phyloP scores from a whole-genome alignment of 192 early-diverging fungal genomes.

The Allomyces macrogynus region DNA sequence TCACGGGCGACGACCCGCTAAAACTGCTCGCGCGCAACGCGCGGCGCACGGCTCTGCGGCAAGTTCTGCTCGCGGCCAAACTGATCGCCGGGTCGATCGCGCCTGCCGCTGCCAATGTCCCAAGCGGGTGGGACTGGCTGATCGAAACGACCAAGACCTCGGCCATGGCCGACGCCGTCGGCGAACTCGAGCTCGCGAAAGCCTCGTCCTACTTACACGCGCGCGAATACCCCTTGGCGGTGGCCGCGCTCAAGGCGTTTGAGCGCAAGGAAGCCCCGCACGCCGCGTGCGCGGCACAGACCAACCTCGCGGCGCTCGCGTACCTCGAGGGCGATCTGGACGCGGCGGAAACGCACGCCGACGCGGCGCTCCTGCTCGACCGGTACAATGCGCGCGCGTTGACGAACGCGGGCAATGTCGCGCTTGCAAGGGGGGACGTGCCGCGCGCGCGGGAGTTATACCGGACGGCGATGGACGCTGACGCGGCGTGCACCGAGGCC shows the following conservation, averaged over 20 bases:
- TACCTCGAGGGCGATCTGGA: slow-evolving; percentile 31
- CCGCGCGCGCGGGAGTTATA: slow-evolving; percentile 7
- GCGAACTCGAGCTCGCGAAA: slow-evolving; percentile 38
- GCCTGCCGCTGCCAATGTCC: slow-evolving; percentile 8
- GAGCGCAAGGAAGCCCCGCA: slow-evolving; percentile 33
- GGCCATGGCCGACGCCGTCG: slow-evolving; percentile 23
- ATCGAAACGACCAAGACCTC: slow-evolving; percentile 27
- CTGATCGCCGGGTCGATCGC: slow-evolving; percentile 29
- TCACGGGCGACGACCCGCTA: neutral
- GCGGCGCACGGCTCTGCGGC: slow-evolving; percentile 17
- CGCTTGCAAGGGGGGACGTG: slow-evolving; percentile 12
- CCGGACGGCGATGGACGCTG: slow-evolving; percentile 28
- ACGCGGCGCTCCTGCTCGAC: slow-evolving; percentile 26
- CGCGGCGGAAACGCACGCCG: slow-evolving; percentile 30
- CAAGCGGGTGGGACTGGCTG: slow-evolving; percentile 29
- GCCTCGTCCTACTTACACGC: slow-evolving; percentile 31
- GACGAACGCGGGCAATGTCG: slow-evolving; percentile 29
- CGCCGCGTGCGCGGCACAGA: slow-evolving; percentile 20
- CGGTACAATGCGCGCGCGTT: slow-evolving; percentile 37
- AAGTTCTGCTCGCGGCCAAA: slow-evolving; percentile 28
- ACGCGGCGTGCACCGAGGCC: slow-evolving; percentile 35
- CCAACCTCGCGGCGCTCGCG: slow-evolving; percentile 34
- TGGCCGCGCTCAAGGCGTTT: slow-evolving; percentile 29
- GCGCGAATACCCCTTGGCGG: slow-evolving; percentile 25
- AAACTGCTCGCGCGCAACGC: slow-evolving; percentile 2